phyloP scores from a whole-genome alignment of 1,284 basidiomycete species.

The Moesziomyces aphidis region DNA sequence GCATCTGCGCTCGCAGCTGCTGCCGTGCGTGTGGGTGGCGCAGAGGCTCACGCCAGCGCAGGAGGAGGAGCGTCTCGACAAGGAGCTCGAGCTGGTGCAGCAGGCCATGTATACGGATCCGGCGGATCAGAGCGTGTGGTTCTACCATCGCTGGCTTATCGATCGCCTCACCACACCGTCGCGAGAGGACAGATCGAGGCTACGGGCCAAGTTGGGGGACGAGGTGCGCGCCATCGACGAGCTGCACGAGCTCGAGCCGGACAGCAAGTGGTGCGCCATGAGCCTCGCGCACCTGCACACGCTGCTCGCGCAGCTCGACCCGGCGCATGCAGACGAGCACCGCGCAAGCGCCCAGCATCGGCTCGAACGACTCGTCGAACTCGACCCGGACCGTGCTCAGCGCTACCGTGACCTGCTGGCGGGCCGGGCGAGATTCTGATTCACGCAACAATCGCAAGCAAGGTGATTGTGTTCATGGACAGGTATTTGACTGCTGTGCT shows the following conservation, averaged over 20 bases:
- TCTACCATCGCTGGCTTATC: conserved; percentile 96
- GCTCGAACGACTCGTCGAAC: conserved; percentile 30
- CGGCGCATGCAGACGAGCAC: neutral
- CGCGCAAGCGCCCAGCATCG: conserved; percentile 9
- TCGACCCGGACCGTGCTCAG: conserved; percentile 55
- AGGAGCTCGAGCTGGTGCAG: conserved; percentile 90
- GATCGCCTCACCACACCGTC: conserved; percentile 68
- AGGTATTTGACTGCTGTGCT: too few relatives aligned
- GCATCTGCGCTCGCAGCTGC: conserved; percentile 93
- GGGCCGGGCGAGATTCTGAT: conserved; percentile 30
- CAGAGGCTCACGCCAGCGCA: conserved; percentile 67
- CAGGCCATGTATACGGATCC: conserved; percentile 98
- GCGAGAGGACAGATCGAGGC: neutral
- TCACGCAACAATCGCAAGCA: neutral
- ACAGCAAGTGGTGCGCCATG: conserved; percentile 81
- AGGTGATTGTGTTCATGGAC: too few relatives aligned
- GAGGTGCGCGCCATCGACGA: conserved; percentile 86
- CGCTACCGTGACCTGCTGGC: conserved; percentile 56
- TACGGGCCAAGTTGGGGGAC: conserved; percentile 52
- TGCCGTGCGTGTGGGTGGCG: conserved; percentile 76
- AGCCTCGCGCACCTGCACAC: conserved; percentile 51
- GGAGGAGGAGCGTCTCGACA: conserved; percentile 12
- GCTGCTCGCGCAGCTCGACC: conserved; percentile 5
- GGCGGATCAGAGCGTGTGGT: conserved; percentile 94
- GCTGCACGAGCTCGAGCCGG: conserved; percentile 87